Base-by-base conservation (phyloP, 2,329 filamentous ascomycete genomes). In the Waltergamsia citrina region DNA sequence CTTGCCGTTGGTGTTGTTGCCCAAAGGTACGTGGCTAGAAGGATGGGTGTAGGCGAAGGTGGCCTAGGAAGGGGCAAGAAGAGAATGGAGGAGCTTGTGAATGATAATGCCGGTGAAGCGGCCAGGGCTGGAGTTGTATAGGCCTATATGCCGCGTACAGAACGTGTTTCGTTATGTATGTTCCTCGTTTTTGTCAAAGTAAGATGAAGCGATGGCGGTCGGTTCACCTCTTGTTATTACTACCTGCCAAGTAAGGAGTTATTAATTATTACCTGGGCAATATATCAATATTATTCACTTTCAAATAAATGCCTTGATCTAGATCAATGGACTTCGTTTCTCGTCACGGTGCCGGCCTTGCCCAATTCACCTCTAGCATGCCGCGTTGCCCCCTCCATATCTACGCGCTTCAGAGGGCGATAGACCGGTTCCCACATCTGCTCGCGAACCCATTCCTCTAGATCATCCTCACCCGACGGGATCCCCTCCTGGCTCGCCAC, bases 31-130 rank as follows among this genome's bases (percentile, higher is more conserved):
- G 92, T 98, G 15, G 90, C 92, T 5, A 76, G 84, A 40, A 70
- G 92, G 37, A 98, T 98, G 92, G 90, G 92, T 10, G 90, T 98
- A 8, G 90, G 90, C 10, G 86, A 94, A 57, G 83, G 84, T 9
- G 66, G 68, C 5, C 59, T 76, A 27, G 74, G 72, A 16, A 70
- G 68, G 54, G 74, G 74, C 9, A 80, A 78, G 50, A 81, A 68
- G 47, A 67, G 62, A 45, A 61, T 70, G 42, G 71, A 78, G 43
- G 64, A 68, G 16, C 51, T 78, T 1, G 49, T 78, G 3, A 59
- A 67, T 39, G 71, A 74, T 30, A 69, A 71, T 6, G 74, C 63
- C 5, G 72, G 73, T 27, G 74, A 79, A 54, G 70, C 67, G 15
- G 74, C 74, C 1, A 55, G 74, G 36, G 74, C 74, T n/a, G 36